Base-by-base conservation (phyloP, 2,329 filamentous ascomycete species). In the Immersiporthe knoxdaviesiana region DNA sequence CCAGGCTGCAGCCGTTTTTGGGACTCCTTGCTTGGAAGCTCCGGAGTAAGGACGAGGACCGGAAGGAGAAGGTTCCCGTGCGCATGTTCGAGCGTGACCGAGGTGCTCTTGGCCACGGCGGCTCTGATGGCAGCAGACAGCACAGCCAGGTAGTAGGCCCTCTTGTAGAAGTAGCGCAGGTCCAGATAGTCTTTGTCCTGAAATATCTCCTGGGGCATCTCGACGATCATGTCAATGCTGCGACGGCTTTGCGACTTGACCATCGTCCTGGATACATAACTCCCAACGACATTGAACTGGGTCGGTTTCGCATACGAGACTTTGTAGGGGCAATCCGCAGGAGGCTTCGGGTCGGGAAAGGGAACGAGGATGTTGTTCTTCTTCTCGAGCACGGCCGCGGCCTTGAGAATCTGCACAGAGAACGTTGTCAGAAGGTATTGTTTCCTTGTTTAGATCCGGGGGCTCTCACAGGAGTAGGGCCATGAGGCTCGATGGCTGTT, bases 131-230 rank as follows among this genome's bases (percentile, higher is more conserved):
- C 89, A 39, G 88, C 89, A 18, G 93, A 90, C 68, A 98, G 83
- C 72, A 92, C 93, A 44, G 94, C 93, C 64, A 98, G 82, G 77
- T 97, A 98, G 79, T 95, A 98, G 16, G 96, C 92, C 72, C 94
- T 86, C 76, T 97, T 97, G 81, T 97, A 94, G 77, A 97, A 97
- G 81, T 97, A 98, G 71, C 96, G 89, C 83, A 96, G 87, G 78
- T 97, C 94, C 63, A 94, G 85, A 78, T 95, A 97, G 79, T 99
- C 96, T 80, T 98, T 98, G 59, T 97, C 92, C 76, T 97, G 93
- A 75, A 98, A 94, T 16, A 97, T 81, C 0, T 86, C 81, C 68
- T 83, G 79, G 6, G 96, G 95, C 89, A 99, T 97, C 62, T 92
- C 91, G 21, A 97, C 88, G 7, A 95, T 89, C 85, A 98, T 88